Evolutionary conservation across 352 stramenopile genomes (phyloP).

Genomic region (Globisporangium rhizosaccharum): DNA sequence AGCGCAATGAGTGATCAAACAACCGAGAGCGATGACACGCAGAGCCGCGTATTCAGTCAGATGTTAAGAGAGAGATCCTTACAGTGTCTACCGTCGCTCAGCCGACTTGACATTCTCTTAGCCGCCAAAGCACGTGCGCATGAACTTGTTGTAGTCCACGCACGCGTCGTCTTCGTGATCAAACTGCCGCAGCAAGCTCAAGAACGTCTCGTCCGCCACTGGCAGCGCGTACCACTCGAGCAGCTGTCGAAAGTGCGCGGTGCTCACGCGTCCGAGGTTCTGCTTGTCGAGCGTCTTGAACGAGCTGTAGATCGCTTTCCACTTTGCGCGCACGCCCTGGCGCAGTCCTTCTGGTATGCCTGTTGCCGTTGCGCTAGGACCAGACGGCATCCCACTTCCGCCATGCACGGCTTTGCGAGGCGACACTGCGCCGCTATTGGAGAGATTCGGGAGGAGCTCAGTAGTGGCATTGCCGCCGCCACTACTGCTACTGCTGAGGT

Average conservation of each 20-base stretch:
- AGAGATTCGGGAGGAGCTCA: conserved; percentile 25
- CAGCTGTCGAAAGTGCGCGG: conserved; percentile 63
- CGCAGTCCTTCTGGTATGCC: conserved; percentile 42
- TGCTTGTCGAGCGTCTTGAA: conserved; percentile 60
- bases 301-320: conserved; percentile 68
- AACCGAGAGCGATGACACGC: not conserved
- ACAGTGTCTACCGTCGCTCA: too few relatives aligned
- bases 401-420: not conserved
- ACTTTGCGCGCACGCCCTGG: conserved; percentile 52
- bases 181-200: conserved; percentile 55
- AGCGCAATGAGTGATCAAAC: not conserved
- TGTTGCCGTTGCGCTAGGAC: too few relatives aligned
- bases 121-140: conserved; percentile 48
- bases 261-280: conserved; percentile 43
- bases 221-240: conserved; percentile 65
- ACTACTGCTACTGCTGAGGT: conserved; percentile 9
- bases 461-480: not conserved
- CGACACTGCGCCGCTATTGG: not conserved
- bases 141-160: conserved; percentile 75
- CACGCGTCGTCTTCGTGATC: conserved; percentile 50
- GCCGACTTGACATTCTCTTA: not conserved
- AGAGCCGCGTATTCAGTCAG: too few relatives aligned
- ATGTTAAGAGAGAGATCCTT: too few relatives aligned
- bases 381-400: not conserved
- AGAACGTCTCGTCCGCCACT: conserved; percentile 44